Evolutionary conservation across 208 protist species (phyloP).

Genomic region (Borovskyia barvae): DNA sequence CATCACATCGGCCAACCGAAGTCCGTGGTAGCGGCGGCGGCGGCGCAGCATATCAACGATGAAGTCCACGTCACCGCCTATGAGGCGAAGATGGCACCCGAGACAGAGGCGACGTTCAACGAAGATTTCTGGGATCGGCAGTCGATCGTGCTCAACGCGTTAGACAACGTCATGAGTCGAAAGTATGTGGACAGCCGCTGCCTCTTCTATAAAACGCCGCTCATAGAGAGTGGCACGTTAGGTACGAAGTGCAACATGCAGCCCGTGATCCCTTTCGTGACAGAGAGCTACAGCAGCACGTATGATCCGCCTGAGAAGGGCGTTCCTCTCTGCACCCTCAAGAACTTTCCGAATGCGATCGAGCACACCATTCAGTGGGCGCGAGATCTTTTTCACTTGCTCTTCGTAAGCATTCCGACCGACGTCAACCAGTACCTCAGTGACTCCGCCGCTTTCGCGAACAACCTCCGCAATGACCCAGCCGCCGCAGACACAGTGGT

Average conservation of each 20-base stretch:
- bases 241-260: conserved; percentile 99
- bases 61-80: conserved; percentile 76
- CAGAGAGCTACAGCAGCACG: conserved; percentile 98
- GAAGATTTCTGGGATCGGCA: conserved; percentile 96
- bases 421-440: conserved; percentile 90
- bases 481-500: conserved; percentile 60
- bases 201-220: conserved; percentile 95
- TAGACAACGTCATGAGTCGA: conserved; percentile 98
- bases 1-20: conserved; percentile 96
- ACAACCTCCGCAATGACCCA: conserved; percentile 69
- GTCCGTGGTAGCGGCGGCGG: conserved; percentile 90
- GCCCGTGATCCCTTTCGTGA: conserved; percentile 96
- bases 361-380: conserved; percentile 98
- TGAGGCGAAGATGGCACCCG: conserved; percentile 91
- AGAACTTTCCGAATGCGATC: conserved; percentile 99
- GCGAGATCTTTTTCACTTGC: conserved; percentile 87
- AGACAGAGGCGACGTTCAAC: conserved; percentile 96
- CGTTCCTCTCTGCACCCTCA: conserved; percentile 99
- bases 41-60: conserved; percentile 94
- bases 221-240: conserved; percentile 99
- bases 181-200: conserved; percentile 96
- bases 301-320: conserved; percentile 98
- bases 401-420: conserved; percentile 70
- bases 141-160: conserved; percentile 96
- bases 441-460: conserved; percentile 59